These are phyloP conservation scores for Beauveria bassiana DNA, from an alignment of 2,329 filamentous ascomycete genomes.

Conservation along the genomic window DNA sequence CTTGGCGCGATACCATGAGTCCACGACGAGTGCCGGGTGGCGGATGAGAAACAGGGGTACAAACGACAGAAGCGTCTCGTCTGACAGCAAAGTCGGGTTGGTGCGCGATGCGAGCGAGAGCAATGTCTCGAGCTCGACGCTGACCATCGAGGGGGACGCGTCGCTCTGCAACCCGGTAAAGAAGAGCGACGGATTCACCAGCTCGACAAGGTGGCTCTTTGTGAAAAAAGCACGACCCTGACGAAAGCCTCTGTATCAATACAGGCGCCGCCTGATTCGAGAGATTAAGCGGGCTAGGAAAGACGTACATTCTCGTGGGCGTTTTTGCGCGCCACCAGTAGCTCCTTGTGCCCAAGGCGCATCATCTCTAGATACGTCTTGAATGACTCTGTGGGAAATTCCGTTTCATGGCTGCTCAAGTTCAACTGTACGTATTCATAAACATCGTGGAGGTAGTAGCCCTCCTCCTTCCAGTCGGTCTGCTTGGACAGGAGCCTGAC, in stretches of 20 bases:
- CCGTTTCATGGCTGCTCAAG: background rate
- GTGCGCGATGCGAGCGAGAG: background rate
- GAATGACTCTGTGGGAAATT: background rate
- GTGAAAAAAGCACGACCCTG: background rate
- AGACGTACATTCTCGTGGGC: background rate
- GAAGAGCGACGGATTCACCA: background rate
- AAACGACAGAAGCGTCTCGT: background rate
- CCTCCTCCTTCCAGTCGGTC: background rate
- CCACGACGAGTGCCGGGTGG: background rate
- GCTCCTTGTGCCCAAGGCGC: background rate
- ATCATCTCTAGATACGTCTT: background rate
- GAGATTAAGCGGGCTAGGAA: background rate
- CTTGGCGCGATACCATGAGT: background rate
- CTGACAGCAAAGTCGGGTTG: background rate
- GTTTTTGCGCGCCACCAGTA: background rate
- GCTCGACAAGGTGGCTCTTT: background rate
- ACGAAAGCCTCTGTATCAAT: background rate
- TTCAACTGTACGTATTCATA: background rate
- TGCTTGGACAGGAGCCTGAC: background rate
- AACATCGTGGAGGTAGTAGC: background rate
- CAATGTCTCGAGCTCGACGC: background rate
- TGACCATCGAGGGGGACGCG: background rate
- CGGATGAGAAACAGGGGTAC: background rate
- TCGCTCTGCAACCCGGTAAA: background rate
- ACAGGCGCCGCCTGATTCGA: background rate